Conservation (phyloP, 345 rosid genomes). For the Sapria himalayana region DNA sequence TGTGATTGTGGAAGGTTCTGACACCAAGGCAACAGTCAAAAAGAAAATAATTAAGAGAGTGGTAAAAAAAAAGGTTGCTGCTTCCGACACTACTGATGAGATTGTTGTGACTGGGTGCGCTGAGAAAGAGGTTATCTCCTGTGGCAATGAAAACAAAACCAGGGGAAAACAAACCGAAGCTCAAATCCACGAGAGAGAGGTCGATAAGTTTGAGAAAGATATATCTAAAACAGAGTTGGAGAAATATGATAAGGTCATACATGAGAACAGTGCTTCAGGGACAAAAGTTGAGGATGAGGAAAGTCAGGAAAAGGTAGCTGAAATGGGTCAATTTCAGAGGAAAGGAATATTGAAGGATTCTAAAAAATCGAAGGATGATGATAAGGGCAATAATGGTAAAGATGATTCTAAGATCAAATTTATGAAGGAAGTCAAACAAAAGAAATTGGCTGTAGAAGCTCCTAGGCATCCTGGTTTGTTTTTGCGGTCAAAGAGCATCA, state of each 20-base stretch:
- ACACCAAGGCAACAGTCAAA: conserved; percentile 36
- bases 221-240: conserved; percentile 18
- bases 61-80: conserved; percentile 46
- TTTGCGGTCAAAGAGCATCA: conserved; percentile 36
- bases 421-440: conserved; percentile 39
- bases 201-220: conserved; percentile 12
- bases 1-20: conserved; percentile 18
- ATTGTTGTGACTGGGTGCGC: conserved; percentile 20
- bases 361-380: conserved; percentile 23
- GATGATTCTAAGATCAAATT: conserved; percentile 22
- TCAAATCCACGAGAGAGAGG: conserved; percentile 11
- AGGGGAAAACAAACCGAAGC: conserved; percentile 14
- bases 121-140: conserved; percentile 15
- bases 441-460: conserved; percentile 50
- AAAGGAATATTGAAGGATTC: conserved; percentile 19
- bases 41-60: conserved; percentile 69
- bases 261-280: conserved; percentile 8
- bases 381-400: conserved; percentile 25
- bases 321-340: conserved; percentile 18
- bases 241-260: conserved; percentile 22
- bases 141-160: conserved; percentile 11
- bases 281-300: conserved; percentile 12
- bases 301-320: conserved; percentile 20
- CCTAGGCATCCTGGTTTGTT: conserved; percentile 75
- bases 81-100: conserved; percentile 14